Base-by-base conservation (phyloP, 192 early-diverging fungal genomes). In the Lunasporangiospora selenospora region DNA sequence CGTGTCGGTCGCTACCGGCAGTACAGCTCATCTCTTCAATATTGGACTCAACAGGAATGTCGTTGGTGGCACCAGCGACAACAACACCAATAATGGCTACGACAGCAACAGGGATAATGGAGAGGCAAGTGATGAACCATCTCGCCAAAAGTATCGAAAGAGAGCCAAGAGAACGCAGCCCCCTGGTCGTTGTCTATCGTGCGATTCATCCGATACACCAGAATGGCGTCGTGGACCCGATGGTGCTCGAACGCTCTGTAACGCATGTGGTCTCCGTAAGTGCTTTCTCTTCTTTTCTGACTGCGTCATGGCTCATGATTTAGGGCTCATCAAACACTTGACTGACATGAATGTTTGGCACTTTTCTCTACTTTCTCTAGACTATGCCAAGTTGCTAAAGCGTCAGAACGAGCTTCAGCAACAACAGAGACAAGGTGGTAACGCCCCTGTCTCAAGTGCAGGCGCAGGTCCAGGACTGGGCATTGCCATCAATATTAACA, bases 221-320 rank as follows among this genome's bases (percentile, higher is more conserved):
- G 93, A 96, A 73, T 98, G 96, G 96, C 81, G 96, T 30, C 89
- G 96, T 15, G 95, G 96, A 9, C 95, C 95, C 18, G 89, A 91
- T 40, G 94, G 94, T 18, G 89, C 92, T 6, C 80, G 96, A 26
- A 96, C 95, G 11, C 84, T 98, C 19, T 98, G 96, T 80, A 98
- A 98, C 78, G 96, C 94, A 0, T 95, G 96, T 75, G 95, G 95
- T 15, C 82, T 92, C 41, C 90, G 89, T 91, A 84, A 84, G 88
- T 86, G 43, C 46, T 3, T 3, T 15, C 27, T 37, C 45, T 3
- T 41, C 13, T 24, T 40, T 36, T 8, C 41, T 55, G 26, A n/a
- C 2, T 39, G 37, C 5, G 5, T 51, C 33, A 1, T 15, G 18
- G 23, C 6, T 26, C 4, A 15, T 8, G 7, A 15, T 41, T 31